These are phyloP conservation scores for Lobosporangium transversale DNA, from an alignment of 192 early-diverging fungal species.

Conservation along the genomic window DNA sequence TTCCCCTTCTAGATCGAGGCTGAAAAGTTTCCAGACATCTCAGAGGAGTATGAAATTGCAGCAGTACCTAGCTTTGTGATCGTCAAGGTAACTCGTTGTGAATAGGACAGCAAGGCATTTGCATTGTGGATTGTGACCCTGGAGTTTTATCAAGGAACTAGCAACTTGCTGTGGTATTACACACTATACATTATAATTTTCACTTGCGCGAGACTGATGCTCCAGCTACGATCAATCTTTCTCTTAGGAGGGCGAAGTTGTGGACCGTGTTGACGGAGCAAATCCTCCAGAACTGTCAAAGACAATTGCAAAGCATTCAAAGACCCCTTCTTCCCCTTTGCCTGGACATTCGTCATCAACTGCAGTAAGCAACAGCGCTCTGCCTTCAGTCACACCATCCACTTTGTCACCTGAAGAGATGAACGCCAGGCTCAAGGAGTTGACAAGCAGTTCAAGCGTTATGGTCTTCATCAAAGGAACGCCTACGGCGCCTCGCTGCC, in stretches of 20 bases:
- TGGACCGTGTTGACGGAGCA: conserved; percentile 89
- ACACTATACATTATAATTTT: background rate
- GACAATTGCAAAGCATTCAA: conserved; percentile 71
- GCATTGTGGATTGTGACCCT: no score
- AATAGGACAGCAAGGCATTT: no score
- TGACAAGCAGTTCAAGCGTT: conserved; percentile 76
- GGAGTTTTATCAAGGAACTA: no score
- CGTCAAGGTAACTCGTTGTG: conserved; percentile 65
- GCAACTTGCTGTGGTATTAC: background rate
- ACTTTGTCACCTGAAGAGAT: conserved; percentile 59
- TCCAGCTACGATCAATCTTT: background rate
- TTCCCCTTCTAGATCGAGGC: conserved; percentile 75
- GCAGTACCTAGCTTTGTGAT: conserved; percentile 93
- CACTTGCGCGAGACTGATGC: background rate
- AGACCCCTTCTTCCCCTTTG: conserved; percentile 15
- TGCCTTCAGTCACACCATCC: conserved; percentile 47
- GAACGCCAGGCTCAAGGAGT: conserved; percentile 75
- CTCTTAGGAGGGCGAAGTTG: conserved; percentile 65
- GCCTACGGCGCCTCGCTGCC: conserved; percentile 83
- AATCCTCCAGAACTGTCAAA: conserved; percentile 85
- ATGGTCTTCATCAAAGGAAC: conserved; percentile 93
- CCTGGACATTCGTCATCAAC: conserved; percentile 10
- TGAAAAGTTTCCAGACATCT: conserved; percentile 88
- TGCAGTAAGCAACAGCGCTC: conserved; percentile 29
- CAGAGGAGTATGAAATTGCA: conserved; percentile 88